Percentiles rank a stretch among this genome's conserved stretches.
Conservation (phyloP, 1,284 basidiomycete genomes). For the Vanrija sp. region DNA sequence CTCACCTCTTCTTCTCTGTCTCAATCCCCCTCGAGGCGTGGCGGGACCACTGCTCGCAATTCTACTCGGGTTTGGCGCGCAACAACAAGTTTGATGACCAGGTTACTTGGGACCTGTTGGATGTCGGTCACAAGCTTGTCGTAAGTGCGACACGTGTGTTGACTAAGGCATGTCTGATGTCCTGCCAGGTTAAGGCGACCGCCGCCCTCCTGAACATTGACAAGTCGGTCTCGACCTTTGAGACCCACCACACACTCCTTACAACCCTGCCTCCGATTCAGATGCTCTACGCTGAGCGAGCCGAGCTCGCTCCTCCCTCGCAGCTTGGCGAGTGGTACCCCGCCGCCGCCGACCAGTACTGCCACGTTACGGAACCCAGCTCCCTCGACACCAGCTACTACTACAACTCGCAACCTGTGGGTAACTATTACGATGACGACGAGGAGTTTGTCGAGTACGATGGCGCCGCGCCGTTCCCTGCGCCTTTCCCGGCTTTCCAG, state of each 20-base stretch:
- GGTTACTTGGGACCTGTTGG: constrained; percentile 5
- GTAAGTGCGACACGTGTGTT: neutral
- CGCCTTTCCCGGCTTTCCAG: neutral
- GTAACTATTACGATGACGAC: neutral
- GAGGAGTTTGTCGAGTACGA: constrained; percentile 10
- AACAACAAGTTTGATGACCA: neutral
- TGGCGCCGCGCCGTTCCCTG: constrained; percentile 8
- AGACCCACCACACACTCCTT: neutral
- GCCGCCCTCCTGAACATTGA: neutral
- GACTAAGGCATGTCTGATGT: neutral
- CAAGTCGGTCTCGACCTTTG: constrained; percentile 1
- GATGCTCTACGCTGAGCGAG: too few species aligned
- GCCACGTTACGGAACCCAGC: neutral
- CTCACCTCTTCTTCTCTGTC: constrained; percentile 3
- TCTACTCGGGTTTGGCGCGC: constrained; percentile 7
- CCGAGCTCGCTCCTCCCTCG: too few species aligned
- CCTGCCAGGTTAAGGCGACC: neutral
- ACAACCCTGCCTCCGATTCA: too few species aligned
- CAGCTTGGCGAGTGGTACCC: too few species aligned
- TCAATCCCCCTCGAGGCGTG: constrained; percentile 7
- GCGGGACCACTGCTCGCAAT: constrained; percentile 11
- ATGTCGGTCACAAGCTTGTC: constrained; percentile 7
- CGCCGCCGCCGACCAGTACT: neutral
- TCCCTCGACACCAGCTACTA: neutral
- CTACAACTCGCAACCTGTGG: neutral